Evolutionary conservation across 2,329 filamentous ascomycete genomes (phyloP).

Genomic region (Orbilia oligospora): DNA sequence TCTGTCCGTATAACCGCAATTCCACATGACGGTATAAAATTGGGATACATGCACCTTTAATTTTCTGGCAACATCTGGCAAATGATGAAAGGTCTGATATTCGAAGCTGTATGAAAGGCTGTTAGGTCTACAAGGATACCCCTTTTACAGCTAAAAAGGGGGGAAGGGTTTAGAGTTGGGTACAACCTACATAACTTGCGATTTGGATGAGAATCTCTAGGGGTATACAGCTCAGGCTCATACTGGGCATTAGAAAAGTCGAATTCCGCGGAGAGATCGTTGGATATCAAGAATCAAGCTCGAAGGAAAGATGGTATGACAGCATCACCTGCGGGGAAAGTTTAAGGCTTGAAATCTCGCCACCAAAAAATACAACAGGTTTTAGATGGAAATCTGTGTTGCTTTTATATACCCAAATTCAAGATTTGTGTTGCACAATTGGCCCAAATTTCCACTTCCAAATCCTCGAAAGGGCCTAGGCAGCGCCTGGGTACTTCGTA

Average conservation of each 20-base stretch:
- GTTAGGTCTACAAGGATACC: not conserved
- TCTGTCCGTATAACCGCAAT: conserved; percentile 21
- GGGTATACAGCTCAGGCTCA: conserved; percentile 14
- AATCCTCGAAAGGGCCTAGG: too few species aligned
- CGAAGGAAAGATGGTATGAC: not conserved
- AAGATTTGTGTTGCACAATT: too few species aligned
- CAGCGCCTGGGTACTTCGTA: too few species aligned
- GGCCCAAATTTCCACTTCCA: not conserved
- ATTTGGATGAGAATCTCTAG: conserved; percentile 33
- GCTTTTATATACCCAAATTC: not conserved
- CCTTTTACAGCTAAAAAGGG: not conserved
- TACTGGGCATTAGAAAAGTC: not conserved
- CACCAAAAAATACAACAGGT: not conserved
- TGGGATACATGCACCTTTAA: conserved; percentile 17
- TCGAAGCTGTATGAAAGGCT: conserved; percentile 9
- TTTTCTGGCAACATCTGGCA: not conserved
- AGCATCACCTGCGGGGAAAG: not conserved
- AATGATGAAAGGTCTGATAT: conserved; percentile 17
- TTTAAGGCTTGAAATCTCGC: not conserved
- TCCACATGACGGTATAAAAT: conserved; percentile 42
- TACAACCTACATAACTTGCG: conserved; percentile 15
- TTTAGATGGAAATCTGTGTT: not conserved
- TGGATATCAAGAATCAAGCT: not conserved
- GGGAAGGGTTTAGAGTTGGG: too few species aligned
- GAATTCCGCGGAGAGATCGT: too few species aligned